Conservation (phyloP, 352 stramenopile species). For the Globisporangium ultimum region DNA sequence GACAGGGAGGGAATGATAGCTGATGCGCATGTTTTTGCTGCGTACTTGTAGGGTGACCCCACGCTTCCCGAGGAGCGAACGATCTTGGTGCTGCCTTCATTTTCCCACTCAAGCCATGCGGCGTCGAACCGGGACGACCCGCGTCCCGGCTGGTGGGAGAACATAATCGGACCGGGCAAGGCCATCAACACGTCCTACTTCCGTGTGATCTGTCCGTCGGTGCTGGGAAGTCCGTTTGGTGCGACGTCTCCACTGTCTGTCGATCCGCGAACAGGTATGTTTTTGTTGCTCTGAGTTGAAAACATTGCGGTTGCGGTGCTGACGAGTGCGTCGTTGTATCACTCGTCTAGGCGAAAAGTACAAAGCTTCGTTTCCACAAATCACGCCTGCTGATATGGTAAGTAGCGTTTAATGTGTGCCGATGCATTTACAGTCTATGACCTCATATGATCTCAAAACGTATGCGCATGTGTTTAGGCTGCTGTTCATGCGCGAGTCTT, state of each 20-base stretch:
- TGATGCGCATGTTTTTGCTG: neutral
- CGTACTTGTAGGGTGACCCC: slow-evolving; percentile 42
- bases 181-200: slow-evolving; percentile 89
- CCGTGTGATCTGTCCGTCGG: slow-evolving; percentile 80
- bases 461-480: slow-evolving; percentile 24
- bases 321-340: slow-evolving; percentile 1
- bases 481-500: slow-evolving; percentile 73
- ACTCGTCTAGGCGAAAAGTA: slow-evolving; percentile 42
- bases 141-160: slow-evolving; percentile 84
- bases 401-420: neutral
- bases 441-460: neutral
- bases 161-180: slow-evolving; percentile 84
- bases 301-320: too few species aligned
- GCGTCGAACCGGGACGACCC: slow-evolving; percentile 80
- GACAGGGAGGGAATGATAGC: neutral
- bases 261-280: slow-evolving; percentile 48
- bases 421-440: too few species aligned
- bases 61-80: slow-evolving; percentile 67
- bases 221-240: slow-evolving; percentile 82
- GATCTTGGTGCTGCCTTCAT: slow-evolving; percentile 80
- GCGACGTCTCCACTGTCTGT: slow-evolving; percentile 69
- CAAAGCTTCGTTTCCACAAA: slow-evolving; percentile 71
- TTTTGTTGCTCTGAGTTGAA: neutral
- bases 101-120: slow-evolving; percentile 84
- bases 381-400: slow-evolving; percentile 84